A percentile compares a stretch with the other conserved stretches of the same genome.
Evolutionary conservation across 2,329 filamentous ascomycete genomes (phyloP).

Genomic region (Plectosphaerella plurivora): DNA sequence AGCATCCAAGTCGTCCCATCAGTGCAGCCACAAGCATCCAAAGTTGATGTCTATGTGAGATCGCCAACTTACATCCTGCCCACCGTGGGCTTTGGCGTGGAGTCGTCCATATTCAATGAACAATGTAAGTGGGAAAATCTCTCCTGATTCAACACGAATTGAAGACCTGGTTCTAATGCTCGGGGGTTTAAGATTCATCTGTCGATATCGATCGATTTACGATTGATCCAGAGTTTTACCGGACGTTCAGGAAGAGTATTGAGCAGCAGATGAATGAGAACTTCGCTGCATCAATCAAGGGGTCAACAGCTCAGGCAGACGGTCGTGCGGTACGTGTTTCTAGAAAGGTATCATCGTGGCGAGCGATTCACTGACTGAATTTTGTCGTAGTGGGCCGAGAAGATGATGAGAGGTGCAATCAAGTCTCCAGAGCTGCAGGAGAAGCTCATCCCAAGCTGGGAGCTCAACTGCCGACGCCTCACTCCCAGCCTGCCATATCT

Average conservation of each 20-base stretch:
- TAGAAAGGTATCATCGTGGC: neutral
- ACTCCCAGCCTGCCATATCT: constrained; percentile 35
- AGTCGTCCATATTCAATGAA: neutral
- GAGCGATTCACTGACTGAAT: neutral
- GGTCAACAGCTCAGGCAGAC: constrained; percentile 11
- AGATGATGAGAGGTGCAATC: neutral
- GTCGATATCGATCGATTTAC: constrained; percentile 3
- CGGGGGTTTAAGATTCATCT: neutral
- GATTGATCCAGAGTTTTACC: constrained; percentile 5
- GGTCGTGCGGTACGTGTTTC: neutral
- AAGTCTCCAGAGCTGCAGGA: constrained; percentile 1
- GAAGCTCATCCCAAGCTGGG: constrained; percentile 15
- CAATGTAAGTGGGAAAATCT: neutral
- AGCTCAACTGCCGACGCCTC: constrained; percentile 17
- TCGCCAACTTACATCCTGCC: constrained; percentile 41
- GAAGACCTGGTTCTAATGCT: neutral
- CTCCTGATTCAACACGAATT: neutral
- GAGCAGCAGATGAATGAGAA: constrained; percentile 33
- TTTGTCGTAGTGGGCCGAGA: neutral
- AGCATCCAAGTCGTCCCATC: constrained; percentile 36
- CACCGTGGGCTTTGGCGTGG: constrained; percentile 5
- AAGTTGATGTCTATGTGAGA: constrained; percentile 38
- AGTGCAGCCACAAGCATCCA: constrained; percentile 32
- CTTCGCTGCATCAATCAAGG: constrained; percentile 34
- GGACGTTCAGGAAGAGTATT: constrained; percentile 24